Evolutionary conservation across 129 eudicot species (phyloP), one percentile per base, ranked within the genome.

Genomic region (Flaveria trinervia): DNA sequence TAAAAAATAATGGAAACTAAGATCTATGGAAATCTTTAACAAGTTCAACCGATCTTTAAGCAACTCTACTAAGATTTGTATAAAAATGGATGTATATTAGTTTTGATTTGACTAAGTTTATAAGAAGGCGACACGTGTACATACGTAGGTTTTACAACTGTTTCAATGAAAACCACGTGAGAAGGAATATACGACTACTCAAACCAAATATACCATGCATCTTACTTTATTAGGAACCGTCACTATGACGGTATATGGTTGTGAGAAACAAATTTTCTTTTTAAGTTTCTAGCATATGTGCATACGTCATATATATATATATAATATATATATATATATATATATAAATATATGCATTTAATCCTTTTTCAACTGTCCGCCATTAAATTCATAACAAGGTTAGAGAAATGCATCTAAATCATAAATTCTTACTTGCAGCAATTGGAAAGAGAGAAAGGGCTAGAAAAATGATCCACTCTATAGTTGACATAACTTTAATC

Each of bases 301-400:
- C 41, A 39, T 30, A 69, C 77, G 61, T 74, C 57, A 46, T 20
- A 20, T 20, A 20, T 20, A 20, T 20, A 20, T 20, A 20, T 20
- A 20, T 68, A 75, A 60, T n/a, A n/a, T n/a, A n/a, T n/a, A 20
- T 20, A 20, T 20, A 20, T 20, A 20, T 20, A 20, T 20, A 20
- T 20, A 20, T 20, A 20, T 68, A 75, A 60, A 68, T 75, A 81
- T 69, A 68, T 75, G 73, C 81, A 76, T 76, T 81, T 70, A 76
- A 61, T 13, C 72, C 72, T 15, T 44, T 17, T 15, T 65, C 68
- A 66, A 59, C 43, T 13, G 39, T 11, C 39, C 67, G 25, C 3
- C 39, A 22, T 26, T 26, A 36, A 36, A 36, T 7, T 36, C 41
- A 36, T 36, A 36, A 36, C 41, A 36, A 36, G 41, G 41, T 36